These are phyloP conservation scores for Misopates orontium DNA, from an alignment of 257 asterid species.

Conservation along the genomic window DNA sequence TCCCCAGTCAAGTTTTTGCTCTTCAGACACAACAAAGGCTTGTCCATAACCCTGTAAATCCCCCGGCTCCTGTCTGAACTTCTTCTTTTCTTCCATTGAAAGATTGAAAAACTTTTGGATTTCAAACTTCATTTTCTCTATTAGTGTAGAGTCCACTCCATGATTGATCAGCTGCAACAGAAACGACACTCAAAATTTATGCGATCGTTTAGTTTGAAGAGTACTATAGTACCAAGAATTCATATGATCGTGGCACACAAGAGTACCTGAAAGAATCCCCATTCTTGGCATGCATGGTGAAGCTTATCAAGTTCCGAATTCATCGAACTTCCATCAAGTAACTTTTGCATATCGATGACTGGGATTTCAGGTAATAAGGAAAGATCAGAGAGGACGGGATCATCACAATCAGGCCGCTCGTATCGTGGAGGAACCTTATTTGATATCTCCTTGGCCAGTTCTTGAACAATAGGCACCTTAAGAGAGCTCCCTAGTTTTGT, in stretches of 20 bases:
- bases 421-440: constrained; percentile 44
- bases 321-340: constrained; percentile 14
- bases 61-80: constrained; percentile 30
- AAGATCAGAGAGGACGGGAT: background rate
- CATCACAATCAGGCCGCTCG: constrained; percentile 35
- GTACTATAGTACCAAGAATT: too few species aligned
- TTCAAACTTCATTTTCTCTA: constrained; percentile 41
- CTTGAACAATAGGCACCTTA: constrained; percentile 58
- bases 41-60: constrained; percentile 63
- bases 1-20: constrained; percentile 69
- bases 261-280: constrained; percentile 69
- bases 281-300: constrained; percentile 47
- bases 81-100: constrained; percentile 56
- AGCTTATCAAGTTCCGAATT: constrained; percentile 47
- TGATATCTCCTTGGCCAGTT: constrained; percentile 41
- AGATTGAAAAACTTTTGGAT: constrained; percentile 51
- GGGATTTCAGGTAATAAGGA: constrained; percentile 39
- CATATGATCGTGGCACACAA: too few species aligned
- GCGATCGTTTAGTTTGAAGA: background rate
- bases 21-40: constrained; percentile 54
- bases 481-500: constrained; percentile 37
- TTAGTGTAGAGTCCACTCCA: constrained; percentile 37
- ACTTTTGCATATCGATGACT: constrained; percentile 37
- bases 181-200: background rate
- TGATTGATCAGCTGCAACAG: constrained; percentile 50